Conservation (phyloP, 345 rosid species). For the Euphorbia lathyris region DNA sequence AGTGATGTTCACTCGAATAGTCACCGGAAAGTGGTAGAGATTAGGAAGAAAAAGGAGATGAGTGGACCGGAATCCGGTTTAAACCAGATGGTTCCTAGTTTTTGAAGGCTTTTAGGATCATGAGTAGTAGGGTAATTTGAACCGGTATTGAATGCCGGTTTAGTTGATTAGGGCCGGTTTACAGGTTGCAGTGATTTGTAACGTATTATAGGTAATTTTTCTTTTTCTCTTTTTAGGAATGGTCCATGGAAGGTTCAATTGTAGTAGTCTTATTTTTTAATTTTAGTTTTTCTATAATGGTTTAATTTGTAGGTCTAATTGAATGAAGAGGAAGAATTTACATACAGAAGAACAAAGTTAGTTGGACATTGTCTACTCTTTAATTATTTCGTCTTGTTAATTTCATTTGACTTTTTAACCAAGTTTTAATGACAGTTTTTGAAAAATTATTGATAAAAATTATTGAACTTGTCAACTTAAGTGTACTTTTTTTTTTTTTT, state of each 20-base stretch:
- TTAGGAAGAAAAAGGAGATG: conserved; percentile 40
- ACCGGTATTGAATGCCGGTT: conserved; percentile 14
- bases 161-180: conserved; percentile 3
- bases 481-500: too few species aligned
- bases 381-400: background rate
- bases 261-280: background rate
- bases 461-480: too few species aligned
- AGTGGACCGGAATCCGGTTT: conserved; percentile 21
- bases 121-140: conserved; percentile 3
- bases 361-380: background rate
- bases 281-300: background rate
- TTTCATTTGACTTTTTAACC: background rate
- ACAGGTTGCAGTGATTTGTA: background rate
- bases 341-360: background rate
- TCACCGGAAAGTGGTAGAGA: conserved; percentile 54
- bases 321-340: background rate
- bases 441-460: background rate
- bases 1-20: conserved; percentile 46
- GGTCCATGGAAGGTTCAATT: background rate
- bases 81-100: conserved; percentile 31
- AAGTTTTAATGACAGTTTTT: too few species aligned
- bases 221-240: background rate
- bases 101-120: conserved; percentile 22
- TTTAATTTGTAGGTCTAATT: conserved; percentile 7
- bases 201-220: background rate